Conservation (phyloP, 306 rosid species). For the Begonia peltatifolia region DNA sequence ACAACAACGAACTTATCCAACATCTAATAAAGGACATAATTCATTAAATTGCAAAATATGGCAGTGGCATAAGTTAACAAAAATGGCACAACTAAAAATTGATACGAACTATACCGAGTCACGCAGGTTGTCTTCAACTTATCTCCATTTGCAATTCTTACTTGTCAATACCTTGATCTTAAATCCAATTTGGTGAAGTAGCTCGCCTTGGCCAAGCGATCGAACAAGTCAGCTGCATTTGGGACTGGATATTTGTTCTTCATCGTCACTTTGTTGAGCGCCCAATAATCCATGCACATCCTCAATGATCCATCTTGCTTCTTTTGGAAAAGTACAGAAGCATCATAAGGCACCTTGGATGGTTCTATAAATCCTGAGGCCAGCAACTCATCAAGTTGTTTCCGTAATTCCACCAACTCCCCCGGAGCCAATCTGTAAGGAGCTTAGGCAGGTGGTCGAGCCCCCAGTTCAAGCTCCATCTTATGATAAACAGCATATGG, state of each 20-base stretch:
- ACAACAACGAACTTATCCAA: too few species aligned
- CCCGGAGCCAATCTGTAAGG: neutral
- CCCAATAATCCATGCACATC: constrained; percentile 3
- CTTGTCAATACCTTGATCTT: too few species aligned
- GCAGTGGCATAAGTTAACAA: too few species aligned
- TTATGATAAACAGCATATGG: neutral
- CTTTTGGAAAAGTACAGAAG: neutral
- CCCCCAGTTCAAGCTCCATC: neutral
- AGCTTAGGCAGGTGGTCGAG: neutral
- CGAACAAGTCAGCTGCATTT: too few species aligned
- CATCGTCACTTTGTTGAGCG: neutral
- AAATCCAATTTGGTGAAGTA: too few species aligned
- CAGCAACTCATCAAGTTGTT: neutral
- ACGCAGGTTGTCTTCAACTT: constrained; percentile 1
- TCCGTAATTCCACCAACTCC: neutral
- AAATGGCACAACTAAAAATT: neutral
- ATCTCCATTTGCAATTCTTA: neutral
- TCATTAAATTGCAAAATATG: too few species aligned
- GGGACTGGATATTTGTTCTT: constrained; percentile 9
- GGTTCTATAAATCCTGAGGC: neutral
- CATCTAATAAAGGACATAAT: too few species aligned
- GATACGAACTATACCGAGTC: neutral
- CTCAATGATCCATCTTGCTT: too few species aligned
- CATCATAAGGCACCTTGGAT: neutral
- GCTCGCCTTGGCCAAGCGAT: too few species aligned